phyloP scores from a whole-genome alignment of 306 rosid genomes.

The Quercus glauca region DNA sequence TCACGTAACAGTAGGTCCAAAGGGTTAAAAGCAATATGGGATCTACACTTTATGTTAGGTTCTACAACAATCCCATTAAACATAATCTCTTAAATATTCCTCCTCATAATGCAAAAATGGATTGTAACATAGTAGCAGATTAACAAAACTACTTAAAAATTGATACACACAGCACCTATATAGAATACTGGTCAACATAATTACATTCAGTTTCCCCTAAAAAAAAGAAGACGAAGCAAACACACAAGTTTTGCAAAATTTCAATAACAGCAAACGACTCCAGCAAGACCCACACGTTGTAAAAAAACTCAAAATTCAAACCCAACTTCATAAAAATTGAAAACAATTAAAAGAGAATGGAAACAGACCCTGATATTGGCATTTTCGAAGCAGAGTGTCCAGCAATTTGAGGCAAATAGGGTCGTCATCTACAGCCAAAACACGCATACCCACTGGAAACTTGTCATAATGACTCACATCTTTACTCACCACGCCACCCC shows the following conservation, averaged over 20 bases:
- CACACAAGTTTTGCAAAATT: neutral
- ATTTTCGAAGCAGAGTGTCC: slow-evolving; percentile 65
- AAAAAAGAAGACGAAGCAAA: neutral
- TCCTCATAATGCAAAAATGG: neutral
- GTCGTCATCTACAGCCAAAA: slow-evolving; percentile 84
- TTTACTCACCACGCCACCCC: slow-evolving; percentile 23
- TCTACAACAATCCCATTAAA: neutral
- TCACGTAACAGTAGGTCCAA: no score
- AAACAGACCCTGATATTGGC: slow-evolving; percentile 77
- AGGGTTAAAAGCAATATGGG: no score
- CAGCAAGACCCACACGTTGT: neutral
- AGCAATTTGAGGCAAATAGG: slow-evolving; percentile 61
- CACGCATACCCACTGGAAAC: slow-evolving; percentile 87
- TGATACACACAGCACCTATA: neutral
- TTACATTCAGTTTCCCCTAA: no score
- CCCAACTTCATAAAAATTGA: neutral
- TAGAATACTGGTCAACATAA: neutral
- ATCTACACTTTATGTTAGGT: no score
- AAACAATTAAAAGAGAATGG: neutral
- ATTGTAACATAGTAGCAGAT: neutral
- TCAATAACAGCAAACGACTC: neutral
- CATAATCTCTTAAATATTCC: neutral
- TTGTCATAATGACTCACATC: slow-evolving; percentile 27
- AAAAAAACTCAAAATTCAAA: neutral
- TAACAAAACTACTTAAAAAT: neutral